Base-by-base conservation (phyloP, 169 alveolate species). In the Plasmodium gallinaceum region DNA sequence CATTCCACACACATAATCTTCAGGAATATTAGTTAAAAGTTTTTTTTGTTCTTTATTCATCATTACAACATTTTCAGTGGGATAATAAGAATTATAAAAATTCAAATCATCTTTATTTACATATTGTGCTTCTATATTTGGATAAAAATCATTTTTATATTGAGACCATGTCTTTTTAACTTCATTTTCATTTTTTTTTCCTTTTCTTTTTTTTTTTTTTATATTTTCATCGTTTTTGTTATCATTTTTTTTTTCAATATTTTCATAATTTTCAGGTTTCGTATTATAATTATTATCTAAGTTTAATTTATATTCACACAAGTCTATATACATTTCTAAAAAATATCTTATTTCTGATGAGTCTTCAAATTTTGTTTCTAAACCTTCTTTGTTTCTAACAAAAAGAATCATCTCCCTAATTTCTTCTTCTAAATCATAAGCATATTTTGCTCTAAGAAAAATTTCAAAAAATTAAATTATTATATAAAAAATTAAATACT, bases 1-100 rank as follows among this genome's bases (percentile, higher is more conserved):
- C 86, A 78, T 78, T 10, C 91, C 88, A 74, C 65, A 88, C 45
- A 83, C 64, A 37, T 90, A 88, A 74, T 90, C 92, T 48, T 60
- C 20, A 20, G 88, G 90, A 16, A 76, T 80, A 52, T 51, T 73
- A 14, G 80, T 45, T 24, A 83, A 71, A 18, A 64, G 52, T 62
- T 66, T 60, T 70, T 88, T 76, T 45, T 66, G 51, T 71, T 86
- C 90, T 2, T 20, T 71, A 43, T 58, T 68, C 71, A 76, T 62
- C 75, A 64, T 76, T 14, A 61, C 57, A 7, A 62, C 54, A 26
- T 88, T 45, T 74, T 32, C 18, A 61, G 46, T 57, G 5, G 88
- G 83, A 39, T 68, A 64, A 51, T 88, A 75, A 12, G 85, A 68
- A 48, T 74, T 24, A 16, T 88, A 64, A 52, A 61, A 72, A 54